Conservation (phyloP, 352 stramenopile species). For the Phytopythium mirpurense region DNA sequence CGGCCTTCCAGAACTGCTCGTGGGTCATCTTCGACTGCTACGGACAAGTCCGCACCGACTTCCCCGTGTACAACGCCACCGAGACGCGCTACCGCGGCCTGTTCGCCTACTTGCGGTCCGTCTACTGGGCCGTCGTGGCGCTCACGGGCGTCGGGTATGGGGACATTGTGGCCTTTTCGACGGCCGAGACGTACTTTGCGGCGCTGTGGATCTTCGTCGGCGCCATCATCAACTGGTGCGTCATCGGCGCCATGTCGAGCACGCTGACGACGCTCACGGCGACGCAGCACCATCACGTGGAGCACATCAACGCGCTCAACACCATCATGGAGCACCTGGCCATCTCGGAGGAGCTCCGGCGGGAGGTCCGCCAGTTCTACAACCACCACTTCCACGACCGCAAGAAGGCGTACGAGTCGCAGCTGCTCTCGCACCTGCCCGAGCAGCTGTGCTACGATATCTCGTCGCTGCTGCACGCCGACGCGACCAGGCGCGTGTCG, state of each 20-base stretch:
- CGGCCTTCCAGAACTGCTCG: conserved; percentile 52
- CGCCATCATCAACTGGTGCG: conserved; percentile 73
- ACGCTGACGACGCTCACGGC: conserved; percentile 70
- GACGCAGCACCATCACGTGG: conserved; percentile 52
- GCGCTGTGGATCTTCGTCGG: conserved; percentile 72
- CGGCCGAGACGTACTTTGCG: conserved; percentile 61
- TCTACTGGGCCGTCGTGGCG: conserved; percentile 75
- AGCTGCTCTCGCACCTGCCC: conserved; percentile 56
- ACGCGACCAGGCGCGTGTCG: conserved; percentile 42
- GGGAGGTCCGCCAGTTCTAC: conserved; percentile 71
- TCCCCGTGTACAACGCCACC: conserved; percentile 34
- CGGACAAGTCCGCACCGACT: conserved; percentile 37
- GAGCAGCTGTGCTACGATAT: conserved; percentile 76
- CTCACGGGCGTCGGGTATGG: conserved; percentile 71
- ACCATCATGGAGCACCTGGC: conserved; percentile 49
- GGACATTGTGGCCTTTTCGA: conserved; percentile 71
- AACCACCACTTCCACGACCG: conserved; percentile 52
- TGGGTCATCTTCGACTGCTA: conserved; percentile 76
- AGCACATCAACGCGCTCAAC: conserved; percentile 67
- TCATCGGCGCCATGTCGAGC: conserved; percentile 77
- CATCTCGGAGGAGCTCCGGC: conserved; percentile 46
- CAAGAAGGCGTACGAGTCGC: conserved; percentile 66
- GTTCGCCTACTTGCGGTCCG: conserved; percentile 64
- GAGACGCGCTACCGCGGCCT: conserved; percentile 33
- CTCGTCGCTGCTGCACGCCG: conserved; percentile 58